These are phyloP conservation scores for Herpetospermum pedunculosum DNA, from an alignment of 306 rosid species.

Conservation along the genomic window DNA sequence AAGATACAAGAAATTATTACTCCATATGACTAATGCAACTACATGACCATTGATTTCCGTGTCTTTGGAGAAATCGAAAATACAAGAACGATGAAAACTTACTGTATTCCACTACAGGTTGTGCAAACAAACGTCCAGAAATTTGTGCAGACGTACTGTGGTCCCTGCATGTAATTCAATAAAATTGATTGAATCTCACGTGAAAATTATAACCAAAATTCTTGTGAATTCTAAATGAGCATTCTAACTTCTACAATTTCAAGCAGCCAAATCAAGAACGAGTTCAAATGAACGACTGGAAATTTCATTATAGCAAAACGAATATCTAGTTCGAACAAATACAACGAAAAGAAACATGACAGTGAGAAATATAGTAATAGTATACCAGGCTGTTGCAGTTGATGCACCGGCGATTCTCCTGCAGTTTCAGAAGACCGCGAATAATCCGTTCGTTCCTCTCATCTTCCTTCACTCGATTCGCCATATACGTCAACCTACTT, in stretches of 20 bases:
- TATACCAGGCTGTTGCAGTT: constrained; percentile 85
- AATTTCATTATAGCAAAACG: background rate
- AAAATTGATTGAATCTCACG: constrained; percentile 10
- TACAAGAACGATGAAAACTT: constrained; percentile 30
- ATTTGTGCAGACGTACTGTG: constrained; percentile 95
- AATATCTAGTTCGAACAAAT: background rate
- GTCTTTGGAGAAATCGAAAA: background rate
- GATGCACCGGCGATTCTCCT: constrained; percentile 73
- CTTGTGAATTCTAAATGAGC: background rate
- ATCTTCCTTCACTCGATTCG: constrained; percentile 70
- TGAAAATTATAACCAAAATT: background rate
- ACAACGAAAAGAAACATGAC: background rate
- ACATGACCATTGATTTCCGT: background rate
- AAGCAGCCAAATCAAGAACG: background rate
- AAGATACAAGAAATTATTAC: constrained; percentile 5
- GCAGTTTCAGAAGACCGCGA: constrained; percentile 81
- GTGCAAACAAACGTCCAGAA: constrained; percentile 98
- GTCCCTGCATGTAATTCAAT: constrained; percentile 49
- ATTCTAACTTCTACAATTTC: background rate
- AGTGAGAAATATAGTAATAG: constrained; percentile 2
- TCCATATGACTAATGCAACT: background rate
- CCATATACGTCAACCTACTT: constrained; percentile 41
- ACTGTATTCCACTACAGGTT: constrained; percentile 97
- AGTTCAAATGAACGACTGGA: background rate
- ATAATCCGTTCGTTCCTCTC: constrained; percentile 77